Evolutionary conservation across 495 filamentous ascomycete species (phyloP).

Genomic region (Penicillium paxilli): DNA sequence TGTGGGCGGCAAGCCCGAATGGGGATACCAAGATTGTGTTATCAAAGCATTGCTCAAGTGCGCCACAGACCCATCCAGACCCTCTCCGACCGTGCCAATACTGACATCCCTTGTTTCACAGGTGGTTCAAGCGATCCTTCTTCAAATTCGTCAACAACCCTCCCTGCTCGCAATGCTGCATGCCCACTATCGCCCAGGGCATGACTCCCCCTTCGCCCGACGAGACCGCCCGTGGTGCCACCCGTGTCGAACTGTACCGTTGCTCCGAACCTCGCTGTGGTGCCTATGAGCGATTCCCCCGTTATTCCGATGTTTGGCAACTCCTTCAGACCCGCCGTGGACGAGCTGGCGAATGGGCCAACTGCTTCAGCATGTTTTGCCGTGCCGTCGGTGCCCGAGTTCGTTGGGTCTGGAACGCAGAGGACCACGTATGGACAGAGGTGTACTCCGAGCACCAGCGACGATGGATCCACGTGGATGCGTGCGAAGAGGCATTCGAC

Average conservation of each 20-base stretch:
- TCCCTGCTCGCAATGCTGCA: conserved; percentile 73
- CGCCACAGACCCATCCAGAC: conserved; percentile 13
- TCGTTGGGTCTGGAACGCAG: conserved; percentile 97
- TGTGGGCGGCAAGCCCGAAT: conserved; percentile 81
- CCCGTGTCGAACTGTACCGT: conserved; percentile 84
- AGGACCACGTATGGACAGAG: conserved; percentile 98
- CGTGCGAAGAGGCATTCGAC: conserved; percentile 94
- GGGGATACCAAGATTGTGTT: conserved; percentile 98
- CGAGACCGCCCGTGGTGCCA: conserved; percentile 82
- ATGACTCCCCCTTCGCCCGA: conserved; percentile 83
- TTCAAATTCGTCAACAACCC: conserved; percentile 98
- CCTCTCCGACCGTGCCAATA: conserved; percentile 6
- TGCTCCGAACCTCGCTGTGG: conserved; percentile 73
- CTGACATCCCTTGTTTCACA: conserved; percentile 36
- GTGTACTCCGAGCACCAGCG: conserved; percentile 92
- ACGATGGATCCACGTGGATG: conserved; percentile 96
- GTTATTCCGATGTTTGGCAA: conserved; percentile 95
- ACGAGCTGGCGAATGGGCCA: conserved; percentile 93
- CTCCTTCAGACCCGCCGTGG: conserved; percentile 82
- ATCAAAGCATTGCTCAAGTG: conserved; percentile 82
- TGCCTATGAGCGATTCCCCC: conserved; percentile 83
- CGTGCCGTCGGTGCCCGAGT: conserved; percentile 87
- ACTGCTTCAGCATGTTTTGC: conserved; percentile 99
- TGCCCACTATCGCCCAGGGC: conserved; percentile 79
- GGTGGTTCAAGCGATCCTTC: conserved; percentile 95